A percentile compares a stretch with the other conserved stretches of the same genome.
These are phyloP conservation scores for Diplotaxis tenuifolia DNA, from an alignment of 345 rosid genomes.

Conservation along the genomic window DNA sequence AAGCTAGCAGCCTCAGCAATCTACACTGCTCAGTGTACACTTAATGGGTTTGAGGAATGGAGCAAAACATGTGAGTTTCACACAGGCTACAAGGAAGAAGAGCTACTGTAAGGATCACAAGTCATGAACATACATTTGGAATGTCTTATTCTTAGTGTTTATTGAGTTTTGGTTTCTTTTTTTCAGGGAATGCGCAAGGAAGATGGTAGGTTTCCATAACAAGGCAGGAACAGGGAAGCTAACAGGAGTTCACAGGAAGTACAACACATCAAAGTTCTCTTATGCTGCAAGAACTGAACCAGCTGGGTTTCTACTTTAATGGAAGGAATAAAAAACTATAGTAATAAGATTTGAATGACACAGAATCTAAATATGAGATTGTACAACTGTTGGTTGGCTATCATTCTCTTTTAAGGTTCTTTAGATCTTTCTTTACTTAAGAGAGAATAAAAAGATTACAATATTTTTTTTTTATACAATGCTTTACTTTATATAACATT, in stretches of 20 bases:
- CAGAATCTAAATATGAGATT: conserved; percentile 4
- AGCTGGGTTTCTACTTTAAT: conserved; percentile 55
- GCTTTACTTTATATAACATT: background rate
- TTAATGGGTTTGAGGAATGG: conserved; percentile 44
- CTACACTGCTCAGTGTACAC: conserved; percentile 54
- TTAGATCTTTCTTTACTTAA: conserved; percentile 25
- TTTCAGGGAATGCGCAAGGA: conserved; percentile 64
- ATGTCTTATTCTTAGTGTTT: too few species aligned
- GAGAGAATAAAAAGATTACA: conserved; percentile 26
- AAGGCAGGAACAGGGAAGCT: conserved; percentile 77
- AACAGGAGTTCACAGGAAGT: conserved; percentile 79
- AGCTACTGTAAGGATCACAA: conserved; percentile 42
- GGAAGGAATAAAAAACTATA: conserved; percentile 10
- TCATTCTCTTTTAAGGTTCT: conserved; percentile 6
- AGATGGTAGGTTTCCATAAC: conserved; percentile 74
- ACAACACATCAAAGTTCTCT: conserved; percentile 75
- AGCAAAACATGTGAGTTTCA: conserved; percentile 52
- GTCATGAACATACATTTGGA: background rate
- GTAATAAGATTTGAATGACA: conserved; percentile 12
- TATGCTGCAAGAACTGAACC: conserved; percentile 62
- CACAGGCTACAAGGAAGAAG: conserved; percentile 47
- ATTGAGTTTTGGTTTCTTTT: background rate
- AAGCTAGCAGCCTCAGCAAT: conserved; percentile 64
- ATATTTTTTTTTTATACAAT: background rate
- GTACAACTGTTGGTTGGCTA: background rate